Base-by-base conservation (phyloP, 2,329 filamentous ascomycete species). In the Penicillium sp. region DNA sequence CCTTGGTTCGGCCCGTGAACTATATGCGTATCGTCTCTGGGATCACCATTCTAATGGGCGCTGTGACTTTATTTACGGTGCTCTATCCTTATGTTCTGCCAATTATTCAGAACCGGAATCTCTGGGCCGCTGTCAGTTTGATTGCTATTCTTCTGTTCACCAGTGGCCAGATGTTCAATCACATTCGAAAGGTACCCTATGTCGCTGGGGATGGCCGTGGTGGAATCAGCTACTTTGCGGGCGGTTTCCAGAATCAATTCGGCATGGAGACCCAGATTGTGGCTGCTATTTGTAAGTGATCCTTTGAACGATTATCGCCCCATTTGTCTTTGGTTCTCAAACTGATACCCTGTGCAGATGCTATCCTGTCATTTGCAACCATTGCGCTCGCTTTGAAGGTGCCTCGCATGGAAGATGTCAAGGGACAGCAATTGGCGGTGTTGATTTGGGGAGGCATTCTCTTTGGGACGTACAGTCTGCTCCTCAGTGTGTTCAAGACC, bases 101-200 rank as follows among this genome's bases (percentile, higher is more conserved):
- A 3, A 70, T 97, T 58, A 74, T 97, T 35, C 90, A 92, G 75
- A 97, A 89, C 80, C 89, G 93, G 66, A 98, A 96, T 69, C 78
- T 98, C 19, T 99, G 95, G 95, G 93, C 93, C 24, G 91, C 90
- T 22, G 77, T 96, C 68, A 96, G 90, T 75, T 80, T 99, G 65
- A 92, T 98, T 68, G 82, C 87, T 14, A 93, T 99, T 61, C 84
- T 99, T 43, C 82, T 97, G 56, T 99, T 98, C 78, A 97, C 90
- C 47, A 95, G 90, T 67, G 96, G 95, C 39, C 93, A 98, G 77
- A 99, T 99, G 96, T 99, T 96, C 84, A 99, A 98, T 76, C 93
- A 97, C 72, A 99, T 99, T 71, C 86, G 96, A 67, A 93, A 95
- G 74, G 91, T 96, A 3, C 95, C 95, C 3, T 99, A 99, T 68